Conservation (phyloP, 768 basidiomycete species). For the Kwoniella europaea region DNA sequence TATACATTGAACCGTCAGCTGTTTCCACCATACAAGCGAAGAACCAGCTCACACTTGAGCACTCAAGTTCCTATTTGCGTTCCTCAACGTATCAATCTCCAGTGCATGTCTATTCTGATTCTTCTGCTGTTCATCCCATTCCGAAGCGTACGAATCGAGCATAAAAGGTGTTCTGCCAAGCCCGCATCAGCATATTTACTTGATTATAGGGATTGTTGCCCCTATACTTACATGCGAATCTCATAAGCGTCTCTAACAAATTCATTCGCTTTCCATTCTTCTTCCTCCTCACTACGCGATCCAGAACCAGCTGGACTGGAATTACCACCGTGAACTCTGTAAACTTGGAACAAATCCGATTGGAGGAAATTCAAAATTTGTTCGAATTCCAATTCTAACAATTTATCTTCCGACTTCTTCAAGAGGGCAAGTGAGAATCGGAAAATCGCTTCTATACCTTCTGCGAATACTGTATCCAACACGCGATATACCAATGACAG, state of each 20-base stretch:
- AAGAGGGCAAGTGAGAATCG: constrained; percentile 87
- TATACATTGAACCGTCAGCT: not conserved
- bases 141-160: constrained; percentile 85
- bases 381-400: constrained; percentile 86
- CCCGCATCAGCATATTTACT: too few relatives aligned
- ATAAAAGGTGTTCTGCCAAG: constrained; percentile 77
- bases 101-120: constrained; percentile 79
- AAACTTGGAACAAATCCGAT: constrained; percentile 77
- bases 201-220: too few relatives aligned
- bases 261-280: constrained; percentile 70
- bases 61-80: constrained; percentile 74
- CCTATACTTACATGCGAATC: constrained; percentile 66
- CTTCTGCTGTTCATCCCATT: constrained; percentile 81
- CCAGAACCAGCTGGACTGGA: not conserved
- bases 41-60: constrained; percentile 73
- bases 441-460: constrained; percentile 95
- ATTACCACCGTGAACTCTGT: constrained; percentile 61
- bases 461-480: constrained; percentile 94
- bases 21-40: constrained; percentile 17
- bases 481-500: constrained; percentile 93
- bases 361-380: constrained; percentile 85
- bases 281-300: constrained; percentile 24
- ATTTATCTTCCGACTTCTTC: constrained; percentile 79
- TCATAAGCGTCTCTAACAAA: constrained; percentile 87
- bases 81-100: constrained; percentile 82